Evolutionary conservation across 495 filamentous ascomycete genomes (phyloP).

Genomic region (Cercophora sp.): DNA sequence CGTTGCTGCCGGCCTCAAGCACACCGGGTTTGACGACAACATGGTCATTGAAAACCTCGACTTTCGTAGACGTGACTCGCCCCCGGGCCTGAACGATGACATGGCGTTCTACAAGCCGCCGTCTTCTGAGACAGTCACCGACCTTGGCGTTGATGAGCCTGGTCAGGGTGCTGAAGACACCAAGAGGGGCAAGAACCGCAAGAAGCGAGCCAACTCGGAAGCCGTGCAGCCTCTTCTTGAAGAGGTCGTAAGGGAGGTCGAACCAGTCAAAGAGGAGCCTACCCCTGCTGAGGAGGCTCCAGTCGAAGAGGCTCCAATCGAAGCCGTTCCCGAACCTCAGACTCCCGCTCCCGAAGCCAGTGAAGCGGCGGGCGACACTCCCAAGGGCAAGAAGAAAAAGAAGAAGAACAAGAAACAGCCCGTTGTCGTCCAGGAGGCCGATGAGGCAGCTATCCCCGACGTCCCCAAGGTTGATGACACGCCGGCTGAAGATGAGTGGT

Average conservation of each 20-base stretch:
- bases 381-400: slow-evolving; percentile 29
- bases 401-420: slow-evolving; percentile 25
- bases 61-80: slow-evolving; percentile 61
- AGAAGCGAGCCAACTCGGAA: not conserved
- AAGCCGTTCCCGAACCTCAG: slow-evolving; percentile 4
- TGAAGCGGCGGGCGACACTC: slow-evolving; percentile 16
- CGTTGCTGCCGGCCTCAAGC: slow-evolving; percentile 64
- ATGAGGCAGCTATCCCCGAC: slow-evolving; percentile 1
- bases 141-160: slow-evolving; percentile 26
- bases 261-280: slow-evolving; percentile 17
- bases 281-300: slow-evolving; percentile 18
- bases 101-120: slow-evolving; percentile 39
- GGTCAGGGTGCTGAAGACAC: slow-evolving; percentile 11
- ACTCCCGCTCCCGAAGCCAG: slow-evolving; percentile 8
- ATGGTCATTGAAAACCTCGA: slow-evolving; percentile 63
- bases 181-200: slow-evolving; percentile 6
- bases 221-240: not conserved
- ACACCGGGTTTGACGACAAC: slow-evolving; percentile 66
- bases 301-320: slow-evolving; percentile 1
- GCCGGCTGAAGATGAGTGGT: slow-evolving; percentile 19
- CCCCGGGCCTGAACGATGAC: slow-evolving; percentile 57
- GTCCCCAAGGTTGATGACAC: not conserved
- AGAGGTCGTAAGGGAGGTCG: not conserved
- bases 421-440: slow-evolving; percentile 15
- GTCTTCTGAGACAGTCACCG: slow-evolving; percentile 41